Evolutionary conservation across 169 alveolate genomes (phyloP).

Genomic region (Amoebophrya sp.): DNA sequence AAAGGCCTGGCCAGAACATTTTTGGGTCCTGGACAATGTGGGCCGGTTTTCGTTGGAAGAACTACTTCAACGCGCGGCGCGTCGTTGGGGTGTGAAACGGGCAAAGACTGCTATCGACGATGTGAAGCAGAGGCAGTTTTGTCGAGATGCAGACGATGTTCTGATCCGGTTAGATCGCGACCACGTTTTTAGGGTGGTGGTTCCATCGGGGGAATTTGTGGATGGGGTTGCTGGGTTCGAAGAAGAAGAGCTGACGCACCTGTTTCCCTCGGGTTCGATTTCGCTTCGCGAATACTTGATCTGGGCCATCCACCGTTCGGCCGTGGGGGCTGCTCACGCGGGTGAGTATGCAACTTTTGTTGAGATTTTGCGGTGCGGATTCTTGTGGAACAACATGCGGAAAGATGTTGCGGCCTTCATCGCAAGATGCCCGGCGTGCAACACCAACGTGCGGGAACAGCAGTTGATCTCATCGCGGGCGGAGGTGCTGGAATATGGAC

Average conservation of each 20-base stretch:
- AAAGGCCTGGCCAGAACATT: neutral
- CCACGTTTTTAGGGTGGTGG: neutral
- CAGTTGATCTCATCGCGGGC: neutral
- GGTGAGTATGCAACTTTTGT: neutral
- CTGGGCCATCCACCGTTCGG: neutral
- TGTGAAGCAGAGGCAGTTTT: neutral
- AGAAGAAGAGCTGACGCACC: neutral
- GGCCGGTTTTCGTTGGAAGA: neutral
- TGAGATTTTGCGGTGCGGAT: neutral
- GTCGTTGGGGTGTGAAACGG: neutral
- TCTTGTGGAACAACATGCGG: neutral
- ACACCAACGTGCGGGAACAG: neutral
- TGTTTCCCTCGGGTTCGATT: neutral
- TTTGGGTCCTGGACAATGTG: neutral
- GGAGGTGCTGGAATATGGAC: neutral
- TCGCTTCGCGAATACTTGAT: neutral
- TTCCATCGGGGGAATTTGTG: neutral
- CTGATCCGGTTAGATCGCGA: neutral
- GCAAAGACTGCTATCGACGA: neutral
- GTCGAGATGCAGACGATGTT: neutral
- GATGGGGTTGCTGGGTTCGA: neutral
- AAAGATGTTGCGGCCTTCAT: neutral
- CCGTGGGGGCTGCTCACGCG: neutral
- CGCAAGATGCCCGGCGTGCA: neutral
- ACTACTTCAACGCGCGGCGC: neutral